These are phyloP conservation scores for Pyrenophora graminea DNA, from an alignment of 2,329 filamentous ascomycete species.

Conservation along the genomic window DNA sequence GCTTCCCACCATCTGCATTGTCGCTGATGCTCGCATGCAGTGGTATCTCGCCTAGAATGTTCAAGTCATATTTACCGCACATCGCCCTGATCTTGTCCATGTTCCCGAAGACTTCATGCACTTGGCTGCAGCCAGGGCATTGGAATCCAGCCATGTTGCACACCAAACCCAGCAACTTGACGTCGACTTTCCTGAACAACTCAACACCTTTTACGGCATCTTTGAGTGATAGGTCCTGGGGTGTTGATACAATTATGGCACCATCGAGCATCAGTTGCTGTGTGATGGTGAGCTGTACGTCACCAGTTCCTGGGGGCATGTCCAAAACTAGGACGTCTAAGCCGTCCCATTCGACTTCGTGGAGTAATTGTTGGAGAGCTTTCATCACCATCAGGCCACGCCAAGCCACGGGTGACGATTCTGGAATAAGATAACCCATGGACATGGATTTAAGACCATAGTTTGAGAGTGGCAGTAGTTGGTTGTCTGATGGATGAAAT, in stretches of 20 bases:
- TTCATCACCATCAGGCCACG: constrained; percentile 97
- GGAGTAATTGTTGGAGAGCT: constrained; percentile 89
- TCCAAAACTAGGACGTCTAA: constrained; percentile 89
- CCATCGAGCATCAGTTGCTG: constrained; percentile 91
- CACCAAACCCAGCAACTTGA: constrained; percentile 81
- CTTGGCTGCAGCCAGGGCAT: constrained; percentile 55
- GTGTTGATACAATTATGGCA: constrained; percentile 86
- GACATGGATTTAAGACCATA: constrained; percentile 99
- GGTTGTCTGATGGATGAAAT: constrained; percentile 62
- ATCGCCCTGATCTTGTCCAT: constrained; percentile 77
- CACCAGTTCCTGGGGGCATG: constrained; percentile 90
- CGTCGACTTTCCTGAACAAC: constrained; percentile 85
- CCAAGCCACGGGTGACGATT: constrained; percentile 87
- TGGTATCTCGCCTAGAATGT: constrained; percentile 87
- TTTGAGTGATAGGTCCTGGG: constrained; percentile 88
- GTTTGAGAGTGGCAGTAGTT: constrained; percentile 84
- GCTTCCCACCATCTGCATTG: constrained; percentile 83
- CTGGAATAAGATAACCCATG: constrained; percentile 89
- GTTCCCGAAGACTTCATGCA: constrained; percentile 54
- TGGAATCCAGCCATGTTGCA: constrained; percentile 49
- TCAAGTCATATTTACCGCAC: constrained; percentile 72
- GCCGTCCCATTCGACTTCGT: constrained; percentile 91
- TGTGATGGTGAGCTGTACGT: constrained; percentile 94
- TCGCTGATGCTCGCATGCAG: constrained; percentile 84
- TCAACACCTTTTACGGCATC: constrained; percentile 91